A percentile compares a stretch with the other conserved stretches of the same genome.
These are phyloP conservation scores for Rosa hybrid DNA, from an alignment of 331 rosid species.

Conservation along the genomic window DNA sequence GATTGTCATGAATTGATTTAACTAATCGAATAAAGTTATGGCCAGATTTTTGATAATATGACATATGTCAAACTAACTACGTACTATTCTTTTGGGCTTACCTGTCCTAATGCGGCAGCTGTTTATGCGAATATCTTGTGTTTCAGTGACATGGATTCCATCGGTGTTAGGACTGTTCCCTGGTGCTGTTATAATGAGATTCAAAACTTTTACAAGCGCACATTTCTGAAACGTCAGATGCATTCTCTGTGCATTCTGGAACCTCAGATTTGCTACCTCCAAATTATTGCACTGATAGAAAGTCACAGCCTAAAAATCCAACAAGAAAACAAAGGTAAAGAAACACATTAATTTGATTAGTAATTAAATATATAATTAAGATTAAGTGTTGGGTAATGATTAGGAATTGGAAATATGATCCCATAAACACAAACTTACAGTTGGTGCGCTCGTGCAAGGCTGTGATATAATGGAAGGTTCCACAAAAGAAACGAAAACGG, in stretches of 20 bases:
- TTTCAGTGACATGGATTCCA: slow-evolving; percentile 74
- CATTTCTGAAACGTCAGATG: slow-evolving; percentile 58
- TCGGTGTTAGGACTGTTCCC: slow-evolving; percentile 86
- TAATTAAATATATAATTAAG: neutral
- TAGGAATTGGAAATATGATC: neutral
- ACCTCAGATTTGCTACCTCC: slow-evolving; percentile 45
- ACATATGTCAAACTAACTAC: neutral
- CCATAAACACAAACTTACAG: slow-evolving; percentile 44
- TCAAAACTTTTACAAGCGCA: slow-evolving; percentile 48
- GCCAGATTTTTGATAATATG: neutral
- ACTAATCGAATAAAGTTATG: neutral
- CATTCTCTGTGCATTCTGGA: slow-evolving; percentile 76
- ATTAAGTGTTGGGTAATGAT: neutral
- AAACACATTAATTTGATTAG: neutral
- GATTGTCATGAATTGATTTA: neutral
- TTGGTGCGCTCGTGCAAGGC: slow-evolving; percentile 76
- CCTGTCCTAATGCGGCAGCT: slow-evolving; percentile 70
- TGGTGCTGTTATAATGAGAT: slow-evolving; percentile 57
- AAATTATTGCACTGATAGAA: slow-evolving; percentile 58
- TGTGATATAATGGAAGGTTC: slow-evolving; percentile 35
- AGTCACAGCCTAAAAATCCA: slow-evolving; percentile 60
- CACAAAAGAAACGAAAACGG: neutral
- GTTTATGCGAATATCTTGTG: slow-evolving; percentile 50
- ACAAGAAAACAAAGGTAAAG: neutral
- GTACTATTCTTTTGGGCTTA: slow-evolving; percentile 3